Evolutionary conservation across 2,329 filamentous ascomycete genomes (phyloP), one percentile per base, ranked within the genome.

Genomic region (Aureobasidium sp.): DNA sequence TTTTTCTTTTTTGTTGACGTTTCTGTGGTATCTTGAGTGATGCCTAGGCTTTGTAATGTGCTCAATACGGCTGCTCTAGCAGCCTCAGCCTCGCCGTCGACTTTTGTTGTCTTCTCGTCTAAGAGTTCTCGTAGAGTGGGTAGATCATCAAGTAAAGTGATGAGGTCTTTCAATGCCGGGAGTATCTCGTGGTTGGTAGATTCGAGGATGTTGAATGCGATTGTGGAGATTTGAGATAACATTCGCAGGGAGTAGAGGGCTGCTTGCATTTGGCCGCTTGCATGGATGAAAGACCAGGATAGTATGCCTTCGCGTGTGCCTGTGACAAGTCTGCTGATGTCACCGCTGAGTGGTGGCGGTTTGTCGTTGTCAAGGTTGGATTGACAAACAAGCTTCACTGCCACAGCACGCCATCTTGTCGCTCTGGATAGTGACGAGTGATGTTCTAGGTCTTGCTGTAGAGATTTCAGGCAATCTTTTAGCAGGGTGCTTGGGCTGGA

Each of bases 191-290:
- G n/a, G 6, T 25, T 29, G 3, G 34, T 47, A 10, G 30, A 13
- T 45, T 59, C 37, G 15, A 53, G 47, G 5, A 59, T 15, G 34
- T 11, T 34, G 21, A 37, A 21, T 11, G 45, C 42, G 5, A 63
- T 16, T 1, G 59, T 48, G 11, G 73, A 60, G 10, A 75, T 67
- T 59, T 79, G 77, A 27, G 69, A 69, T 15, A 78, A 66, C 59
- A 79, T 73, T 3, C 76, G 69, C 0, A 79, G 50, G 0, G 76
- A 78, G 63, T 79, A 79, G 7, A 76, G 67, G 0, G 70, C 69
- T 6, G 76, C 75, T 54, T 79, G 75, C 6, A 76, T 63, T 29
- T 76, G 70, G 10, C 75, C 76, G 7, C 66, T 67, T 7, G 77
- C 65, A 29, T 78, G 77, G 6, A 78, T 62, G 5, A 70, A 70